Base-by-base conservation (phyloP, 306 rosid species). In the Echinosophora koreensis region DNA sequence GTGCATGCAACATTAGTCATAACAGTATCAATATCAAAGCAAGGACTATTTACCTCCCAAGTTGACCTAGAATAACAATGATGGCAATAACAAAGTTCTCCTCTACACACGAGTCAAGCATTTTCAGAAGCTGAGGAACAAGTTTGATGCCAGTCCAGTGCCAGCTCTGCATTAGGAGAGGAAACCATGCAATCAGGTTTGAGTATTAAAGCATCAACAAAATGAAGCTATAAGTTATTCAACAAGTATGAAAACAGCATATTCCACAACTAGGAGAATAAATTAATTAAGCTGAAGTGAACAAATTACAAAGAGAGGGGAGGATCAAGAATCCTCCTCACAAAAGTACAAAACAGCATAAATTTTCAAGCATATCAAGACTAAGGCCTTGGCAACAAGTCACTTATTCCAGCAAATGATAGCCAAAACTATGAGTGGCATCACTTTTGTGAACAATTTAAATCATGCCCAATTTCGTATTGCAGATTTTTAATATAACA, bases 51-150 rank as follows among this genome's bases (percentile, higher is more conserved):
- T 87, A 92, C 98, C 95, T 90, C 85, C 98, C 97, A 80, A 94
- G 93, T 81, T 89, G 96, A 77, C 92, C 97, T 46, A 94, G 93
- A 62, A 94, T 95, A 87, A 87, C 81, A 69, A 88, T 66, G 64
- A 92, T 64, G 55, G 86, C 86, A 51, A 87, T 72, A 69, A 64
- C 79, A 37, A 84, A 83, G 58, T 77, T 77, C 79, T 84, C 91
- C 72, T 64, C 79, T 15, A 13, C 77, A 73, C 91, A 81, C 3
- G 87, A 87, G 42, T 88, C 87, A 71, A 92, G 77, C 51, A 90
- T 60, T 64, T 82, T 81, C 79, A 88, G 81, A 65, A 94, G 83
- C 83, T 58, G 82, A 68, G 92, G 93, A 79, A 94, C 73, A 77
- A 94, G 59, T 60, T 81, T 78, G 30, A 15, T 58, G 65, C 62